These are phyloP conservation scores for Puccinia polysora DNA, from an alignment of 1,284 basidiomycete genomes.

Conservation along the genomic window DNA sequence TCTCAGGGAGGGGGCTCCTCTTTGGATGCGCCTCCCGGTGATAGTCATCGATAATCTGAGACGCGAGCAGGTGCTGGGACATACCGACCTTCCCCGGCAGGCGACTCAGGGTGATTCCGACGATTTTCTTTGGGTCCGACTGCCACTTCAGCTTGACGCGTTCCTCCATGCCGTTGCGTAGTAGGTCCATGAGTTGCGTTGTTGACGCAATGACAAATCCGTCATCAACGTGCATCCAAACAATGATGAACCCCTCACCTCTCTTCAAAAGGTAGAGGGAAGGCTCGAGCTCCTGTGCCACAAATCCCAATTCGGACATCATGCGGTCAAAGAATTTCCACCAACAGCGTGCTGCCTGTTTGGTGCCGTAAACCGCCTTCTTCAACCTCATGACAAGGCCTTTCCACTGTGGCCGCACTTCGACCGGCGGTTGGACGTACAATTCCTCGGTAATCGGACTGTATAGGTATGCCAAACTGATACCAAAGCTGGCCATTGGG, in stretches of 20 bases:
- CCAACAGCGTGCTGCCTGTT: slow-evolving; percentile 34
- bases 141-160: slow-evolving; percentile 7
- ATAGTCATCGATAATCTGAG: not conserved
- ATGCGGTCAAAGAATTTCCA: slow-evolving; percentile 3
- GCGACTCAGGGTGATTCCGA: not conserved
- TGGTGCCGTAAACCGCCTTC: too few species aligned
- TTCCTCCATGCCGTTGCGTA: not conserved
- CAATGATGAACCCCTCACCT: not conserved
- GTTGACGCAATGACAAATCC: not conserved
- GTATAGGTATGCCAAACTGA: too few species aligned
- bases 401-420: too few species aligned
- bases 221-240: slow-evolving; percentile 35
- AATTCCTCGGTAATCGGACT: too few species aligned
- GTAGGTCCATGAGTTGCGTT: not conserved
- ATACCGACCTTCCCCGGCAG: not conserved
- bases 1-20: not conserved
- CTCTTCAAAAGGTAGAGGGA: slow-evolving; percentile 2
- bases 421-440: too few species aligned
- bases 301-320: not conserved
- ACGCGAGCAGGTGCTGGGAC: not conserved
- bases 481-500: too few species aligned
- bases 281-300: not conserved
- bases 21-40: not conserved
- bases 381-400: too few species aligned
- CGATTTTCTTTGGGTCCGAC: not conserved